Evolutionary conservation across 2,329 filamentous ascomycete species (phyloP).

Genomic region (Lasiodiplodia citricola): DNA sequence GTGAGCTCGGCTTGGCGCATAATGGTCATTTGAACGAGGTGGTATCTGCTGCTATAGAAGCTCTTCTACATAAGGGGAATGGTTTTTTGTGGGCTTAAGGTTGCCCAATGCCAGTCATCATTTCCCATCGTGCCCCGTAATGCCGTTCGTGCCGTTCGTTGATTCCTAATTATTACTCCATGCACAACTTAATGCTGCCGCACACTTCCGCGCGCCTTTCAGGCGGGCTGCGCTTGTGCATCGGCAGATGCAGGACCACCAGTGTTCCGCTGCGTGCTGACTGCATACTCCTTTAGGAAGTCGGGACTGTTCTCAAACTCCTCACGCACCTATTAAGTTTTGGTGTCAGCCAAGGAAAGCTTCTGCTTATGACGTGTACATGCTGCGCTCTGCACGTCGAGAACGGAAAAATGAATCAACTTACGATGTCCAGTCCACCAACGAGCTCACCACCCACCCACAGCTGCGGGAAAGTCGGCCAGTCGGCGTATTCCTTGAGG

Average conservation of each 20-base stretch:
- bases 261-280: slow-evolving; percentile 37
- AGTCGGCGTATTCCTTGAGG: slow-evolving; percentile 96
- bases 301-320: slow-evolving; percentile 83
- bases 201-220: neutral
- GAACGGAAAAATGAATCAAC: neutral
- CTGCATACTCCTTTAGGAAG: slow-evolving; percentile 77
- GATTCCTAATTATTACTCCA: neutral
- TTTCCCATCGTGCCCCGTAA: slow-evolving; percentile 4
- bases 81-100: neutral
- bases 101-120: slow-evolving; percentile 18
- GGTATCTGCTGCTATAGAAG: slow-evolving; percentile 18
- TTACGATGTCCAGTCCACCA: slow-evolving; percentile 51
- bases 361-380: neutral
- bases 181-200: slow-evolving; percentile 1
- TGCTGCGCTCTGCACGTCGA: neutral
- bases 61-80: neutral
- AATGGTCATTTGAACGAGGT: slow-evolving; percentile 6
- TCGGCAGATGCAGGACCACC: slow-evolving; percentile 31
- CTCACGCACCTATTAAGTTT: slow-evolving; percentile 76
- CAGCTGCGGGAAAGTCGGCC: slow-evolving; percentile 96
- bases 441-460: slow-evolving; percentile 91
- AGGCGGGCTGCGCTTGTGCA: slow-evolving; percentile 32
- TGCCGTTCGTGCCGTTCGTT: neutral
- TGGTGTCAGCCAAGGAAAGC: slow-evolving; percentile 33
- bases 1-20: slow-evolving; percentile 5